Evolutionary conservation across 2,329 filamentous ascomycete genomes (phyloP), one percentile per base, ranked within the genome.

Genomic region (Coniella lustricola): DNA sequence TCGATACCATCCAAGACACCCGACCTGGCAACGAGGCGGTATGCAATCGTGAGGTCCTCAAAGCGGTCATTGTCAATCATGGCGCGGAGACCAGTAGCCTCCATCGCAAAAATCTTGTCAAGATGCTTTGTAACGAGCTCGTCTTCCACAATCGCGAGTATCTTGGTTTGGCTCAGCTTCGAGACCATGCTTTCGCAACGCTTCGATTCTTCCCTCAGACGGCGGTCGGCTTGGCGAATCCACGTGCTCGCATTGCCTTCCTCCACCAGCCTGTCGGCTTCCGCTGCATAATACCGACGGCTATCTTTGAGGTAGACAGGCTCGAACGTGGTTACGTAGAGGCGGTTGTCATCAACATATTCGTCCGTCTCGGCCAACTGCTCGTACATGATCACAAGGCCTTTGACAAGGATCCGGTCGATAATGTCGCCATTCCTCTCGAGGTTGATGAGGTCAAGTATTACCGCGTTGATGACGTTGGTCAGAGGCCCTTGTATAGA

Each of bases 41-140:
- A 97, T 3, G 97, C 72, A 43, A 90, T 82, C n/a, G 75, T 73
- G 9, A 98, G 72, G 58, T 95, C 90, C 3, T 85, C 80, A 31
- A 85, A 59, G 54, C 85, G 81, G 64, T 96, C 86, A 58, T 95
- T 90, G 64, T 95, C 87, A 43, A 97, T 82, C 91, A 98, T 97
- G 61, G 82, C 82, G 54, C 79, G 82, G 36, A 96, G 76, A 0
- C 93, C 93, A 53, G 85, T 95, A 5, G 79, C 79, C 58, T 96
- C 89, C 67, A 96, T 81, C 42, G 83, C 81, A 52, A 97, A 76
- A 46, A 98, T 85, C 14, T 94, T 89, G 18, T 79, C 72, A 49
- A 97, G 79, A 56, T 93, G 87, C 38, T 80, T 77, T 36, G 75
- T 72, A 42, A 98, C 90, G 45, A 98, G 70, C 62, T 91, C 81